Evolutionary conservation across 2,329 filamentous ascomycete genomes (phyloP).

Genomic region (Fonsecaea erecta): DNA sequence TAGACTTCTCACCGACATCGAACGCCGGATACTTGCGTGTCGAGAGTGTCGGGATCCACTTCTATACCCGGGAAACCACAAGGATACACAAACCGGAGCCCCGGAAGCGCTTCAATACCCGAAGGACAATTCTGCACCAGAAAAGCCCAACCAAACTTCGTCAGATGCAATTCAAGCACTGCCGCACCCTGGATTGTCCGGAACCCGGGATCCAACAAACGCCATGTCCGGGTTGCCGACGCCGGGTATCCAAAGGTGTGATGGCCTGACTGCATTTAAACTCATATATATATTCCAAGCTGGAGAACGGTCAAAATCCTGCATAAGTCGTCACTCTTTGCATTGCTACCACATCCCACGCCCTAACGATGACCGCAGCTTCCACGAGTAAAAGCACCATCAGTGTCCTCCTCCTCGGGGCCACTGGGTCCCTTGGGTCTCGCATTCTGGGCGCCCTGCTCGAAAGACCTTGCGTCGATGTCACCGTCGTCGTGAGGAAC

Average conservation of each 20-base stretch:
- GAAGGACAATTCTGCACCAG: no score
- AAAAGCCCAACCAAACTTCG: no score
- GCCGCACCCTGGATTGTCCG: no score
- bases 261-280: background rate
- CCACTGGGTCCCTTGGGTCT: slow-evolving; percentile 7
- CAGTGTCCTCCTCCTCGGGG: slow-evolving; percentile 10
- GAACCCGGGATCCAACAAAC: no score
- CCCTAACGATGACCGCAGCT: slow-evolving; percentile 34
- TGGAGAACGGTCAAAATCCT: background rate
- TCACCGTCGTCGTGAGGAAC: slow-evolving; percentile 1
- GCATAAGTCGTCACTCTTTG: background rate
- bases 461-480: slow-evolving; percentile 3
- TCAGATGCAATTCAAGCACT: no score
- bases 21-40: background rate
- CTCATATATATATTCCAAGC: background rate
- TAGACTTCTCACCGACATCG: background rate
- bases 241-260: background rate
- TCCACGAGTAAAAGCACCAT: background rate
- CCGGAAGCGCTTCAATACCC: no score
- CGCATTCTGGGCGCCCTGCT: slow-evolving; percentile 3
- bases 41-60: background rate
- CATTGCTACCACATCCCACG: background rate
- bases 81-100: no score
- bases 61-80: no score
- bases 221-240: background rate